These are phyloP conservation scores for Alternaria arbusti DNA, from an alignment of 2,329 filamentous ascomycete genomes.

Conservation along the genomic window DNA sequence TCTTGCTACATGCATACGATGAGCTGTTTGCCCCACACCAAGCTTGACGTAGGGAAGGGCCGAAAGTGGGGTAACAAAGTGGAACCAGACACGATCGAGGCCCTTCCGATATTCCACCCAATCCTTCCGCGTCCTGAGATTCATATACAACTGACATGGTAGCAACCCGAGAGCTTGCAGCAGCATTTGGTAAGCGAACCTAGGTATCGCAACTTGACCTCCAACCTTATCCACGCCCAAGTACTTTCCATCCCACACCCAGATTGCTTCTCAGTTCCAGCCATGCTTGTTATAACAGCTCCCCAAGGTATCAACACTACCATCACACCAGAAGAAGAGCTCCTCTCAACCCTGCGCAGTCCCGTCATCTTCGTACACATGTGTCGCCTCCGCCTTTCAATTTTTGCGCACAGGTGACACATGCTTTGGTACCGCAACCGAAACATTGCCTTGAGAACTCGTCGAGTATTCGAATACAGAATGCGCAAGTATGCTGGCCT, in stretches of 20 bases:
- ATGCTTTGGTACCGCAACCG: background rate
- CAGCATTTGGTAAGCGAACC: background rate
- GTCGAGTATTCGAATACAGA: background rate
- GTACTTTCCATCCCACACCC: background rate
- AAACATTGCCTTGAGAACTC: conserved; percentile 2
- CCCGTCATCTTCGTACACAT: background rate
- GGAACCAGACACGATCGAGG: background rate
- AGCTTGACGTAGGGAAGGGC: background rate
- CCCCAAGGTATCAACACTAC: background rate
- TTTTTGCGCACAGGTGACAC: background rate
- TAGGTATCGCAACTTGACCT: background rate
- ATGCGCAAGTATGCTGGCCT: background rate
- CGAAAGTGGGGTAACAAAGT: background rate
- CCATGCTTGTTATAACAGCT: background rate
- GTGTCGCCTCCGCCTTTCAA: background rate
- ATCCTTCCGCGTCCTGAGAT: background rate
- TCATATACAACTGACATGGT: background rate
- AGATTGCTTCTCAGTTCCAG: background rate
- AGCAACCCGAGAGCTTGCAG: background rate
- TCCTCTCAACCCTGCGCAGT: background rate
- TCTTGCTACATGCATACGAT: background rate
- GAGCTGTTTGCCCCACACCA: background rate
- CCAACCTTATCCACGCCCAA: background rate
- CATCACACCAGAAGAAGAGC: background rate
- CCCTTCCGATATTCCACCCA: background rate